Evolutionary conservation across 1,284 basidiomycete species (phyloP).

Genomic region (Rhodotorula sp.): DNA sequence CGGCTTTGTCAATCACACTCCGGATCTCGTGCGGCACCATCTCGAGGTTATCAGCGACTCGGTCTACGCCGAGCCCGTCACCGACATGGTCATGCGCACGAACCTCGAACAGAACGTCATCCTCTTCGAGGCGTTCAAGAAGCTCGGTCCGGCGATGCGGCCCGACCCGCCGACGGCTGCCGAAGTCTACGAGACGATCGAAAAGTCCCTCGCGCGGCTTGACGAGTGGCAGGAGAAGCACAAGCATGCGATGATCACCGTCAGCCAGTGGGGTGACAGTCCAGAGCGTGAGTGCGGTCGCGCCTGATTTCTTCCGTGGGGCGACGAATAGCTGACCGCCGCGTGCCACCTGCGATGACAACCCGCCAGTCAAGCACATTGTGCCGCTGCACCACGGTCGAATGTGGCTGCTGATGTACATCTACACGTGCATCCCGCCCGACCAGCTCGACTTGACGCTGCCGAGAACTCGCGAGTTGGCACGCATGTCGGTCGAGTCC

Average conservation of each 20-base stretch:
- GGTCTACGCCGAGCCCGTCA: slow-evolving; percentile 12
- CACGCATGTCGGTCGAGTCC: slow-evolving; percentile 23
- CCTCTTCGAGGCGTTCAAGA: slow-evolving; percentile 20
- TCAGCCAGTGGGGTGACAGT: slow-evolving; percentile 33
- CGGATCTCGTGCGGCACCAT: slow-evolving; percentile 19
- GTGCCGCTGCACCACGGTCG: slow-evolving; percentile 27
- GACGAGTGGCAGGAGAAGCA: slow-evolving; percentile 14
- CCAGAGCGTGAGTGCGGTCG: slow-evolving; percentile 15
- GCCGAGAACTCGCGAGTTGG: slow-evolving; percentile 24
- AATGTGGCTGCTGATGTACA: slow-evolving; percentile 28
- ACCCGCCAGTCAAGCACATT: slow-evolving; percentile 16
- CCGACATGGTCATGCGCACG: slow-evolving; percentile 28
- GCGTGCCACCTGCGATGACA: background rate
- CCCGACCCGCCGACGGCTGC: background rate
- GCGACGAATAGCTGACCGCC: background rate
- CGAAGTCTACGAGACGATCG: slow-evolving; percentile 14
- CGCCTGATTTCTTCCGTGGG: no score
- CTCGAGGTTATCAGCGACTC: slow-evolving; percentile 28
- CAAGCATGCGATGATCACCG: slow-evolving; percentile 18
- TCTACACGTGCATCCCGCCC: slow-evolving; percentile 27
- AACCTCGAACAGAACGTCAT: slow-evolving; percentile 32
- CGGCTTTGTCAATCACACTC: slow-evolving; percentile 11
- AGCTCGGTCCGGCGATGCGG: slow-evolving; percentile 25
- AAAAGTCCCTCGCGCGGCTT: slow-evolving; percentile 10
- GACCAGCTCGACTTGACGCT: slow-evolving; percentile 11